phyloP scores from a whole-genome alignment of 2,329 filamentous ascomycete species.

The Phialophora chinensis region DNA sequence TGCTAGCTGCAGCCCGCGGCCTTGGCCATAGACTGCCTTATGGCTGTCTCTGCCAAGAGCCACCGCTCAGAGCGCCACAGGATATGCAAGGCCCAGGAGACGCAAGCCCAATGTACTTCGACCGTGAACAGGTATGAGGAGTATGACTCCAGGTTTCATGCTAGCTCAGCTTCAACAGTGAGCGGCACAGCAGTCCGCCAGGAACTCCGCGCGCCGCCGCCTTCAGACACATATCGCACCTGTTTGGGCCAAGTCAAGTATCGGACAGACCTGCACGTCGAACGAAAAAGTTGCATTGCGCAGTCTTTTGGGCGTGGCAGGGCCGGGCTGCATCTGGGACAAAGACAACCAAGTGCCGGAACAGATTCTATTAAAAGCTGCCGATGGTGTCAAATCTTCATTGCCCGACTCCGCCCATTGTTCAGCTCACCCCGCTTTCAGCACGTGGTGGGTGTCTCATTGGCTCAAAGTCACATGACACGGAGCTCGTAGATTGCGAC shows the following conservation, averaged over 20 bases:
- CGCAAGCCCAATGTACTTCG: not conserved
- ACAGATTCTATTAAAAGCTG: constrained; percentile 26
- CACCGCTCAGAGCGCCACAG: not conserved
- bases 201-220: not conserved
- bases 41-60: not conserved
- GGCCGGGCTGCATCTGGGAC: not conserved
- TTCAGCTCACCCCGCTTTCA: not conserved
- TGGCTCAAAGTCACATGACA: constrained; percentile 27
- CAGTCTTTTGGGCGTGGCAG: constrained; percentile 3
- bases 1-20: not conserved
- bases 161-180: not conserved
- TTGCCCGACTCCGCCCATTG: constrained; percentile 18
- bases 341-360: constrained; percentile 8
- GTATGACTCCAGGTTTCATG: not conserved
- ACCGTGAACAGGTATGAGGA: not conserved
- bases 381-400: constrained; percentile 20
- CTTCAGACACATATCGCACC: not conserved
- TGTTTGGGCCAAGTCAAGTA: not conserved
- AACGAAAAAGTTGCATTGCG: not conserved
- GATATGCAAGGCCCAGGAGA: not conserved
- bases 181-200: not conserved
- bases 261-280: not conserved
- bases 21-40: not conserved
- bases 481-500: constrained; percentile 28
- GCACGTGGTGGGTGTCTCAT: constrained; percentile 23